Evolutionary conservation across 495 filamentous ascomycete genomes (phyloP).

Genomic region (Tuber umbilicatum): DNA sequence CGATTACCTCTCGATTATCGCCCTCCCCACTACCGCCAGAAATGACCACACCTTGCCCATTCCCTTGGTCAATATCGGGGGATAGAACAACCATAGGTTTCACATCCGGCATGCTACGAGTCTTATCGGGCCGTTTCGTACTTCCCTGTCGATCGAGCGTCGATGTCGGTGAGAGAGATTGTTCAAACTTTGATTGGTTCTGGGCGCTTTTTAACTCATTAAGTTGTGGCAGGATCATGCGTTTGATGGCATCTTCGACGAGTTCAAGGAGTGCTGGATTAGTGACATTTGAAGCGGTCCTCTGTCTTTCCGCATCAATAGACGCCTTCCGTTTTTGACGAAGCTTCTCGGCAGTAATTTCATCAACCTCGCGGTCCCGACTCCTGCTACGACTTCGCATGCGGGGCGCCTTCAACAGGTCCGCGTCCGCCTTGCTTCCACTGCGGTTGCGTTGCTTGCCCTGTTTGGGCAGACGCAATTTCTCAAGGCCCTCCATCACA

Average conservation of each 20-base stretch:
- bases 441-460: conserved; percentile 47
- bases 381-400: conserved; percentile 55
- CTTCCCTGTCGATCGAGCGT: conserved; percentile 52
- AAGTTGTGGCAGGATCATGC: conserved; percentile 85
- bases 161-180: conserved; percentile 36
- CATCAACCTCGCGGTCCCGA: conserved; percentile 56
- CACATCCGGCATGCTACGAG: conserved; percentile 64
- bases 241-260: conserved; percentile 90
- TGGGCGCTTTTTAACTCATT: conserved; percentile 86
- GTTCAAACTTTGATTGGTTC: conserved; percentile 57
- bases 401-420: conserved; percentile 34
- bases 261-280: conserved; percentile 93
- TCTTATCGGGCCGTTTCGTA: conserved; percentile 46
- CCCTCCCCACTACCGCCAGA: conserved; percentile 43
- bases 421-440: conserved; percentile 43
- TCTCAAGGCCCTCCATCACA: conserved; percentile 45
- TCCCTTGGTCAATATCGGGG: conserved; percentile 50
- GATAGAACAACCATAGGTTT: conserved; percentile 62
- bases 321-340: conserved; percentile 37
- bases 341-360: conserved; percentile 37
- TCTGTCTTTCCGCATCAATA: conserved; percentile 33
- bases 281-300: conserved; percentile 65
- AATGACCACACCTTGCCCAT: conserved; percentile 53
- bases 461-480: conserved; percentile 42
- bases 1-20: conserved; percentile 44